phyloP scores from a whole-genome alignment of 179 eudicot genomes.

The Actinidia chinensis region DNA sequence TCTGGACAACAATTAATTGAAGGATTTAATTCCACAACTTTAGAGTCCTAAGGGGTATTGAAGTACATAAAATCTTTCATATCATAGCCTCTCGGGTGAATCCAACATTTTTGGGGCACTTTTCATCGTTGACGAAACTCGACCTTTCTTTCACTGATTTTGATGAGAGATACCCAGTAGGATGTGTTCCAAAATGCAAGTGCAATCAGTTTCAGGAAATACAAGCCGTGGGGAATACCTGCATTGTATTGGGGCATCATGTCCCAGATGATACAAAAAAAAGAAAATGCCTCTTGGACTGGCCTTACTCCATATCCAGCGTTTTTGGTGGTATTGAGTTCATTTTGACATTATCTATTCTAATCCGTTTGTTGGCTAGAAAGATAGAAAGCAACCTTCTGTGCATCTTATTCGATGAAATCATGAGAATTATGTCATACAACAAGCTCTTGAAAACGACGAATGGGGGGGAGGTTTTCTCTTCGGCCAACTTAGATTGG shows the following conservation, averaged over 20 bases:
- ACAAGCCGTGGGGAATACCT: conserved; percentile 16
- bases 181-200: conserved; percentile 14
- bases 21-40: conserved; percentile 2
- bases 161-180: conserved; percentile 17
- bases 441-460: conserved; percentile 12
- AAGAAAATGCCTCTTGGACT: not conserved
- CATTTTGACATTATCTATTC: too few species aligned
- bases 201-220: conserved; percentile 11
- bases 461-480: conserved; percentile 26
- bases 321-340: conserved; percentile 9
- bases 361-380: conserved; percentile 1
- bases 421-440: conserved; percentile 12
- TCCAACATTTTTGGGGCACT: conserved; percentile 20
- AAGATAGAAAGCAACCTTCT: not conserved
- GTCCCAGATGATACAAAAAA: conserved; percentile 3
- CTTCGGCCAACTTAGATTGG: conserved; percentile 13
- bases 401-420: not conserved
- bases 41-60: not conserved
- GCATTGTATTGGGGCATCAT: conserved; percentile 18
- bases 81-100: conserved; percentile 17
- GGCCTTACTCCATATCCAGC: too few species aligned
- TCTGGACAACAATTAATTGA: too few species aligned
- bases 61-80: conserved; percentile 18
- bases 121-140: conserved; percentile 10
- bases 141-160: conserved; percentile 18